phyloP scores from a whole-genome alignment of 75 land plant species.

The Isoetes taiwanensis region DNA sequence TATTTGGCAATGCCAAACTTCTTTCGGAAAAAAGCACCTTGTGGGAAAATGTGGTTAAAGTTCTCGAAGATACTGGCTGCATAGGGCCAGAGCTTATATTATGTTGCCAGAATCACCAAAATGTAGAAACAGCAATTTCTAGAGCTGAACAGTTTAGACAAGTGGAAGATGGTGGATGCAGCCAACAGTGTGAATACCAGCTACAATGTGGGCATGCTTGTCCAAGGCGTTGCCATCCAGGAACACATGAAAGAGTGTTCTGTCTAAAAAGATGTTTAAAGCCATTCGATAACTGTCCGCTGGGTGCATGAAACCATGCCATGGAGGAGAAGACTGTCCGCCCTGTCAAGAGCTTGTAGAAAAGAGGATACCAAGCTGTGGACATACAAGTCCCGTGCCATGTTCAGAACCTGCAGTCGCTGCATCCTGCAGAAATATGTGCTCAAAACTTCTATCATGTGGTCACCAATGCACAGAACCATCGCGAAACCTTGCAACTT shows the following conservation, averaged over 20 bases:
- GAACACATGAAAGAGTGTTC: conserved; percentile 10
- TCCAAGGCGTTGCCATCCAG: conserved; percentile 23
- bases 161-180: conserved; percentile 19
- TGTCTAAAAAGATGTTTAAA: conserved; percentile 9
- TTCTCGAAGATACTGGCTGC: neutral
- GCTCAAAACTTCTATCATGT: conserved; percentile 3
- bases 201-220: conserved; percentile 20
- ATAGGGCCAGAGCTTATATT: conserved; percentile 7
- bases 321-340: conserved; percentile 9
- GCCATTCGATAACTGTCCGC: conserved; percentile 2
- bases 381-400: neutral
- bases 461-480: conserved; percentile 6
- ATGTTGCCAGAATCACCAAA: conserved; percentile 13
- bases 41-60: conserved; percentile 10
- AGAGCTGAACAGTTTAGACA: conserved; percentile 1
- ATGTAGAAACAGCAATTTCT: conserved; percentile 5
- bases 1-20: conserved; percentile 22
- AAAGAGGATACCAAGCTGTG: conserved; percentile 11
- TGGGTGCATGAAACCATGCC: conserved; percentile 9
- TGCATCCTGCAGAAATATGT: neutral
- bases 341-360: conserved; percentile 9
- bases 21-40: conserved; percentile 10
- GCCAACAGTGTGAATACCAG: conserved; percentile 12
- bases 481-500: conserved; percentile 5
- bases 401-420: neutral